Evolutionary conservation across 1,139 yeast species (phyloP).

Genomic region (Lipomyces yarrowii): DNA sequence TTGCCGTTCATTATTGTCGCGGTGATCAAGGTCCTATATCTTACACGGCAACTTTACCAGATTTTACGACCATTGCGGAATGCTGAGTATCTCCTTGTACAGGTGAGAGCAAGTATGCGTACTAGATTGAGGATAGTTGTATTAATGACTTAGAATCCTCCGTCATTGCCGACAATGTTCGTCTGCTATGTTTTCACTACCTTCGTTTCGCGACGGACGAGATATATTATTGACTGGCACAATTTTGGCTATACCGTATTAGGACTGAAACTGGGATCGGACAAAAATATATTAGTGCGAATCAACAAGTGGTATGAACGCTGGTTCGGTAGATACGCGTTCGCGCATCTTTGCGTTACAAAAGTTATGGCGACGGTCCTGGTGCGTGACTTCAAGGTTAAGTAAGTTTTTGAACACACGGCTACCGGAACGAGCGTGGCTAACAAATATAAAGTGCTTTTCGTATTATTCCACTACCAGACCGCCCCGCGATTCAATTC

Average conservation of each 20-base stretch:
- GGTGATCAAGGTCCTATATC: conserved; percentile 58
- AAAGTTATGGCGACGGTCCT: conserved; percentile 68
- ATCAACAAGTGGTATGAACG: conserved; percentile 61
- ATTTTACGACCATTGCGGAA: conserved; percentile 61
- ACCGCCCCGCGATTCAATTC: conserved; percentile 74
- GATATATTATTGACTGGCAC: conserved; percentile 92
- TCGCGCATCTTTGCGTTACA: conserved; percentile 80
- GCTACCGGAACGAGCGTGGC: neutral
- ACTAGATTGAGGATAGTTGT: neutral
- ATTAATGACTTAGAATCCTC: conserved; percentile 76
- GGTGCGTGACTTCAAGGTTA: conserved; percentile 55
- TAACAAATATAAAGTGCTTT: conserved; percentile 33
- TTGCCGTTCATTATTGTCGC: conserved; percentile 66
- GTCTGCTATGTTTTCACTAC: conserved; percentile 60
- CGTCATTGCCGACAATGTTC: conserved; percentile 79
- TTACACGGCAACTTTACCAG: conserved; percentile 42
- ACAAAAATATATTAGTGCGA: conserved; percentile 62
- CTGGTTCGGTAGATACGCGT: conserved; percentile 61
- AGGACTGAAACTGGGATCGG: conserved; percentile 57
- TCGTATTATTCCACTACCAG: conserved; percentile 55
- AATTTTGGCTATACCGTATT: conserved; percentile 86
- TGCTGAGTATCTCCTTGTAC: conserved; percentile 55
- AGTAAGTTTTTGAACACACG: conserved; percentile 19
- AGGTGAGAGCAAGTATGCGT: conserved; percentile 6
- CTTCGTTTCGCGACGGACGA: conserved; percentile 58